Base-by-base conservation (phyloP, 495 filamentous ascomycete genomes). In the Zalerion maritima region DNA sequence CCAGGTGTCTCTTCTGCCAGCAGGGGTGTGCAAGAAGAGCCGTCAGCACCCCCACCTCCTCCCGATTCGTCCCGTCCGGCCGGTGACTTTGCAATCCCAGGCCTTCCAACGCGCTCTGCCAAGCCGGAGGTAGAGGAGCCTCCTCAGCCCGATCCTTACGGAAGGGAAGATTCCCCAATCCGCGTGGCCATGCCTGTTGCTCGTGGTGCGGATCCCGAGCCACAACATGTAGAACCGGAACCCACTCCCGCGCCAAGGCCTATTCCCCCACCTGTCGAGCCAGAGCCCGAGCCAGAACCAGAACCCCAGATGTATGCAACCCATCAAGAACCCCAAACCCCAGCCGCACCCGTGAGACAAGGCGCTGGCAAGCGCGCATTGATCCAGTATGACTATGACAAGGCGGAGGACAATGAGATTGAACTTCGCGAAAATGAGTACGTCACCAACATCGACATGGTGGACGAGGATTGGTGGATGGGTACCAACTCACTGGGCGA, bases 391-490 rank as follows among this genome's bases (percentile, higher is more conserved):
- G 91, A 99, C 45, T 99, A 99, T 41, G 86, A 94, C 36, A 94
- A 86, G 48, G 84, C 81, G 2, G 89, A 99, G 52, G 83, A 92
- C 32, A 99, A 99, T 47, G 89, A 99, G 50, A 61, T 96, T 24
- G 81, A 92, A 33, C 63, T 99, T 3, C 63, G 62, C n/a, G 89
- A 99, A 53, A 84, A 85, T 11, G 83, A 93, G 32, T 71, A 75
- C 41, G 76, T 99, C 20, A 86, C 75, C n/a, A 74, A 94, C 37
- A 92, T 99, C 45, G 84, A 99, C 25, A 91, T 92, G 83, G 84
- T 97, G 2, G 91, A 97, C 38, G 69, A 71, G 26, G 87, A 96
- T 47, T 99, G 89, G 89, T 99, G 89, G 89, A 75, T 89, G 67
- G 89, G 89, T 7, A 73, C 73, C 32, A 96, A 94, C 49, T 45